Evolutionary conservation across 73 alveolate genomes (phyloP), one percentile per base, ranked within the genome.

Genomic region (Paramecium caudatum): DNA sequence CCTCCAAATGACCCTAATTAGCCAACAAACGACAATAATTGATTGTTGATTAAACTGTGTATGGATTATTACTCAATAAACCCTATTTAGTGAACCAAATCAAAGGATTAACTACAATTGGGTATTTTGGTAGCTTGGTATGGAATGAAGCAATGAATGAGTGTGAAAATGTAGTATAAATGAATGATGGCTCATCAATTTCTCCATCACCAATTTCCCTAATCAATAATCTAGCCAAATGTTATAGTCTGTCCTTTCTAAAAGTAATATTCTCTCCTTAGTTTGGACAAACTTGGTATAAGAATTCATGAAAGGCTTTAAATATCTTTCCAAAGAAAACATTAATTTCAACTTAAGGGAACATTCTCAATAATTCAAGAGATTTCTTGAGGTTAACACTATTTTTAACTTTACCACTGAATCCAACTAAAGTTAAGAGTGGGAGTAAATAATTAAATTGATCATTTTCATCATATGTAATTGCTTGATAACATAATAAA

Each of bases 261-360:
- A 74, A 74, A 74, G 27, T 65, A 7, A 65, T 65, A 8, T 16
- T 43, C 17, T 74, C 88, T n/a, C 45, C 39, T 74, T 74, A 74
- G 21, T 74, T 36, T 15, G 65, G 62, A 10, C 43, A 41, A 5
- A 74, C 12, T 74, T 74, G 43, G 32, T 74, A 74, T 10, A 74
- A 30, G 16, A 74, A 74, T 23, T 74, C 25, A 41, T 74, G 39
- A 21, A 74, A 74, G 2, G 88, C 21, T 41, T 74, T 41, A 45
- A 74, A 74, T 9, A 74, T 27, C 6, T 74, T 41, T 17, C 34
- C 34, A 12, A 32, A 33, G 34, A 65, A 43, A 32, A 65, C 17
- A 32, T 65, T 55, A 8, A 55, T 55, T 4, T 55, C 80, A 21
- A 55, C 30, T 55, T 37, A 7, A 27, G 23, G 1, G 21, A 55